A percentile compares a stretch with the other conserved stretches of the same genome.
phyloP scores from a whole-genome alignment of 768 basidiomycete species.

The Leccinum truebloodii region DNA sequence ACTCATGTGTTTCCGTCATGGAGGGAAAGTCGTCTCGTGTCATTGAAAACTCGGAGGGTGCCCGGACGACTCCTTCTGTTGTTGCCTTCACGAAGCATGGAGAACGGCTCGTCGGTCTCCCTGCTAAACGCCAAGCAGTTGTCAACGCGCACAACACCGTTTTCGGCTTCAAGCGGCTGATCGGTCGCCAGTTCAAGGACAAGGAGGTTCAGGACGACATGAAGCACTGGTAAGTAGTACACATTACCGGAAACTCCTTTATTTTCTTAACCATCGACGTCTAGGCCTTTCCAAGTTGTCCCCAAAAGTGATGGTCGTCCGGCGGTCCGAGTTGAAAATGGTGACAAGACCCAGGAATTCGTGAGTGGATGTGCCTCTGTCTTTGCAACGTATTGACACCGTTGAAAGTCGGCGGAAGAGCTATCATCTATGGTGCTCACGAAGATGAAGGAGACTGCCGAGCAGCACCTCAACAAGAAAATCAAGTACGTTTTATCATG shows the following conservation, averaged over 20 bases:
- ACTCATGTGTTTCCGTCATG: conserved; percentile 92
- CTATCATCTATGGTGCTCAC: conserved; percentile 83
- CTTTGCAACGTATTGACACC: conserved; percentile 12
- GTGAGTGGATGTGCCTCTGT: conserved; percentile 47
- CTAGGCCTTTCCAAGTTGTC: conserved; percentile 81
- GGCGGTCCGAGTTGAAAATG: conserved; percentile 82
- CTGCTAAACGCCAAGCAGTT: conserved; percentile 96
- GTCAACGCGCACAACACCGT: conserved; percentile 95
- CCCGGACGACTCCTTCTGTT: conserved; percentile 96
- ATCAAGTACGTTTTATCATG: conserved; percentile 68
- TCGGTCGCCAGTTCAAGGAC: conserved; percentile 92
- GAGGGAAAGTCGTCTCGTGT: conserved; percentile 94
- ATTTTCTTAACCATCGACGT: not conserved
- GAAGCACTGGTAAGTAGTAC: conserved; percentile 67
- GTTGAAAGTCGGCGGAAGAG: conserved; percentile 75
- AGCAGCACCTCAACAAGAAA: conserved; percentile 89
- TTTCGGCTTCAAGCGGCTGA: conserved; percentile 91
- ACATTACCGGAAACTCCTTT: not conserved
- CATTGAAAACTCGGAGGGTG: conserved; percentile 97
- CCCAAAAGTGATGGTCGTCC: conserved; percentile 72
- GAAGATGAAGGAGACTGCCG: conserved; percentile 97
- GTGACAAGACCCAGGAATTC: conserved; percentile 77
- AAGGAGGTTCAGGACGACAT: conserved; percentile 92
- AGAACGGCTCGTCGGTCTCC: conserved; percentile 93
- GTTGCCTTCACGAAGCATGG: conserved; percentile 99